Percentiles rank a stretch among this genome's conserved stretches.
These are phyloP conservation scores for Colletotrichum echinochloae DNA, from an alignment of 2,329 filamentous ascomycete species.

Conservation along the genomic window DNA sequence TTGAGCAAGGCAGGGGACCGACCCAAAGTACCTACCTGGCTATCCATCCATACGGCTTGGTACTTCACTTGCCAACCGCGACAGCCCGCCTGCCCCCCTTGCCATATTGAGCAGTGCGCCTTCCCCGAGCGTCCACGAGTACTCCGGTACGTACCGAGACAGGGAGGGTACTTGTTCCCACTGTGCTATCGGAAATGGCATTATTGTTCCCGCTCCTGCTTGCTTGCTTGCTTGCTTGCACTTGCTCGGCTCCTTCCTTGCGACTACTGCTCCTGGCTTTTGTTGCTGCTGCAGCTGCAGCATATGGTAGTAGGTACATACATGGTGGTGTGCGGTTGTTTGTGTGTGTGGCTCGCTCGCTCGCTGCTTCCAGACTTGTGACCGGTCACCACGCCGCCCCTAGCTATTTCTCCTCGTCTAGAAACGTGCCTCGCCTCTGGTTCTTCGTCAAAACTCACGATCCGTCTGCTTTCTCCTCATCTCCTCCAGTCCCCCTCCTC, in stretches of 20 bases:
- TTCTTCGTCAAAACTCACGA: slow-evolving; percentile 34
- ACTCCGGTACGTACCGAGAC: slow-evolving; percentile 21
- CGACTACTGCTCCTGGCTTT: slow-evolving; percentile 2
- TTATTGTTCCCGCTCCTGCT: neutral
- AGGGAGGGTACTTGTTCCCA: neutral
- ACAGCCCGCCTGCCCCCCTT: neutral
- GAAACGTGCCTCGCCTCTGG: slow-evolving; percentile 7
- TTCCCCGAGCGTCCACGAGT: neutral
- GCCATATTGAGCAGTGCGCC: neutral
- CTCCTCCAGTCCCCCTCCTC: neutral
- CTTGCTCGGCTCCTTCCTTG: slow-evolving; percentile 24
- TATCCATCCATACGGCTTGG: neutral
- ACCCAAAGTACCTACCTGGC: too few relatives aligned
- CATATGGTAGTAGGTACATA: too few relatives aligned
- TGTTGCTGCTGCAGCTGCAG: too few relatives aligned
- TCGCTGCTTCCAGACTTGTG: slow-evolving; percentile 34
- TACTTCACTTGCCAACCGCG: slow-evolving; percentile 8
- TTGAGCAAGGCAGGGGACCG: neutral
- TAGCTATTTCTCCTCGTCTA: slow-evolving; percentile 19
- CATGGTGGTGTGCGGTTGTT: neutral
- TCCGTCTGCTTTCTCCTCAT: slow-evolving; percentile 3
- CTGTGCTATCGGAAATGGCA: slow-evolving; percentile 17
- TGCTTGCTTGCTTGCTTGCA: neutral
- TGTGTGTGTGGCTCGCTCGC: neutral
- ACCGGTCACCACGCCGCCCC: slow-evolving; percentile 31